These are phyloP conservation scores for Solanum pinnatisectum DNA, from an alignment of 257 asterid species.

Conservation along the genomic window DNA sequence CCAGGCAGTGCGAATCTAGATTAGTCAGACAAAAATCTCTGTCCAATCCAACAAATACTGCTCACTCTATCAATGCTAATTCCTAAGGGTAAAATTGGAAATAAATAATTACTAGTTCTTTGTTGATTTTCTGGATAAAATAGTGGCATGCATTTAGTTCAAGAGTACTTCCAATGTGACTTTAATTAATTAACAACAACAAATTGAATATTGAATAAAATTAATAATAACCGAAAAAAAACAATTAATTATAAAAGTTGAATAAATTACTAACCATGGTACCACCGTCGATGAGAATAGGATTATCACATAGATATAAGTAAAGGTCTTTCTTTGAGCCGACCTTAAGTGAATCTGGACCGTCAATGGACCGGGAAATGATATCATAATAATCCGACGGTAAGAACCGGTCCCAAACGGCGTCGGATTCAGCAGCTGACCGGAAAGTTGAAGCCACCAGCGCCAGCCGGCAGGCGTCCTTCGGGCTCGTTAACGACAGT, in stretches of 20 bases:
- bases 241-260: neutral
- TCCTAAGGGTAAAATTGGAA: neutral
- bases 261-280: constrained; percentile 34
- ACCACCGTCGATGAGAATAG: constrained; percentile 55
- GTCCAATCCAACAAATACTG: neutral
- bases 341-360: constrained; percentile 9
- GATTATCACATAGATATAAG: constrained; percentile 47
- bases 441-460: constrained; percentile 49
- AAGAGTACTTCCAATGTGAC: neutral
- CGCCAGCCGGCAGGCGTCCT: constrained; percentile 64
- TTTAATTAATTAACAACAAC: neutral
- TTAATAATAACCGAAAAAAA: neutral
- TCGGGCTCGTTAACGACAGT: constrained; percentile 62
- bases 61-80: neutral
- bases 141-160: neutral
- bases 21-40: neutral
- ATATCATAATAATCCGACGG: constrained; percentile 57
- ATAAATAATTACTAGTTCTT: neutral
- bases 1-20: neutral
- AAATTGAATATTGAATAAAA: neutral
- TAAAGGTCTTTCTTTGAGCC: constrained; percentile 59
- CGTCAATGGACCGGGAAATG: constrained; percentile 32
- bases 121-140: neutral
- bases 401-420: constrained; percentile 70
- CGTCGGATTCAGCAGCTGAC: constrained; percentile 65